Evolutionary conservation across 352 stramenopile species (phyloP).

Genomic region (Phytophthora foliorum): DNA sequence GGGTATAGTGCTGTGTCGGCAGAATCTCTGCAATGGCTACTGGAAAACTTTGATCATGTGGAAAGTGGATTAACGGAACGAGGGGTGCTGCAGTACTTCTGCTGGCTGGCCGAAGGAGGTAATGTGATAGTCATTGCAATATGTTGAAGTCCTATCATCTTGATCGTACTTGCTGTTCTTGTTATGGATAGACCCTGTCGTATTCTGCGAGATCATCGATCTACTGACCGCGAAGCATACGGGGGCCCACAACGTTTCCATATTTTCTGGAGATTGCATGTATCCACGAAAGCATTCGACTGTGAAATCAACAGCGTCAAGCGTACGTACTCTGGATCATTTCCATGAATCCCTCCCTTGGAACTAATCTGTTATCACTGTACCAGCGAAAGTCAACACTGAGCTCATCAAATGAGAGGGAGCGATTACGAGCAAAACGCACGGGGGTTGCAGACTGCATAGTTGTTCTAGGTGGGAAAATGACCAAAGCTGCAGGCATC

Average conservation of each 20-base stretch:
- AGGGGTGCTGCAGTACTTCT: slow-evolving; percentile 75
- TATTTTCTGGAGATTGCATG: slow-evolving; percentile 31
- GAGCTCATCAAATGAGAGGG: slow-evolving; percentile 15
- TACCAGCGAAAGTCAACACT: slow-evolving; percentile 27
- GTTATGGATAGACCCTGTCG: slow-evolving; percentile 51
- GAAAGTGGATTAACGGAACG: slow-evolving; percentile 53
- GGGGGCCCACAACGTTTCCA: slow-evolving; percentile 63
- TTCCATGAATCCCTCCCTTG: not conserved
- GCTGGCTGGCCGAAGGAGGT: slow-evolving; percentile 76
- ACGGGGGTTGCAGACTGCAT: slow-evolving; percentile 63
- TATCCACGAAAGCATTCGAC: slow-evolving; percentile 34
- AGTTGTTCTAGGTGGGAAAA: slow-evolving; percentile 63
- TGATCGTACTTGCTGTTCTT: not conserved
- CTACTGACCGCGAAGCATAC: slow-evolving; percentile 68
- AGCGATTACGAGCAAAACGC: slow-evolving; percentile 20
- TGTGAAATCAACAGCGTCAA: slow-evolving; percentile 30
- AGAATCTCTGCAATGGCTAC: slow-evolving; percentile 54
- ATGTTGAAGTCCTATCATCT: not conserved
- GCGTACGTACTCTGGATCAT: slow-evolving; percentile 11
- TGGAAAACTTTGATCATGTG: slow-evolving; percentile 63
- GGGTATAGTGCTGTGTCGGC: slow-evolving; percentile 36
- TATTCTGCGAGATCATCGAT: slow-evolving; percentile 69
- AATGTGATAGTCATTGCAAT: not conserved
- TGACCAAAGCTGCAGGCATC: slow-evolving; percentile 39
- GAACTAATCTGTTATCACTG: not conserved